Evolutionary conservation across 768 basidiomycete genomes (phyloP).

Genomic region (Tephrocybe sp.): DNA sequence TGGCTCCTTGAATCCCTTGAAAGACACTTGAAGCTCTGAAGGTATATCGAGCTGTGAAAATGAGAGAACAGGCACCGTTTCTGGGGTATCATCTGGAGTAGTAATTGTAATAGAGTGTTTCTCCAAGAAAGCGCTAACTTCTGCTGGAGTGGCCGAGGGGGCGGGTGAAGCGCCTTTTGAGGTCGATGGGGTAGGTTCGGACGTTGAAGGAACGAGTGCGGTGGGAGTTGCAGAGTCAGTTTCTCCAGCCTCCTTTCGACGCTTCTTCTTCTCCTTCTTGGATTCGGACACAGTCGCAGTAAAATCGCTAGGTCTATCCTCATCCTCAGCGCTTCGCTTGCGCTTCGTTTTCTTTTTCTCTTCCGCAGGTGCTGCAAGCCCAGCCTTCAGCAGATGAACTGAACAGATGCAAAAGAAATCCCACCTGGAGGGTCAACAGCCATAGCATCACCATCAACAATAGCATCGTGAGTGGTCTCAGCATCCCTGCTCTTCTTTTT

Average conservation of each 20-base stretch:
- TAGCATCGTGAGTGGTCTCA: not conserved
- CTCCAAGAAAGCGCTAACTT: conserved; percentile 61
- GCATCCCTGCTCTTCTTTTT: conserved; percentile 28
- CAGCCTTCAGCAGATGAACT: not conserved
- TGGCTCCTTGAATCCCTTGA: conserved; percentile 77
- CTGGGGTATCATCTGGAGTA: conserved; percentile 39
- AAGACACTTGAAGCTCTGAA: conserved; percentile 53
- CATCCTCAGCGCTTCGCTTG: conserved; percentile 32
- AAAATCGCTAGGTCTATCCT: conserved; percentile 8
- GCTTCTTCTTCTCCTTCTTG: conserved; percentile 44
- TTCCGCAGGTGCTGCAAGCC: conserved; percentile 8
- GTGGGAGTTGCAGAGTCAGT: conserved; percentile 16
- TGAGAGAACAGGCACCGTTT: conserved; percentile 63
- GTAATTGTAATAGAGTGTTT: conserved; percentile 76
- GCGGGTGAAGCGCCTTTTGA: conserved; percentile 16
- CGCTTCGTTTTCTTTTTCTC: conserved; percentile 41
- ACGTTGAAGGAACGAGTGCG: conserved; percentile 14
- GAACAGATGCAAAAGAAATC: conserved; percentile 4
- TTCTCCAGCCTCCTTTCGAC: conserved; percentile 28
- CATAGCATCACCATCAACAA: conserved; percentile 17
- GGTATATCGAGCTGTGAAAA: conserved; percentile 75
- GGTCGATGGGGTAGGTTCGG: conserved; percentile 6
- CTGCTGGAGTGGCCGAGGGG: conserved; percentile 26
- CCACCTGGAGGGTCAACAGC: conserved; percentile 22
- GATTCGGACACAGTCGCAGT: conserved; percentile 20